Conservation (phyloP, 257 asterid species). For the Rhazya stricta region DNA sequence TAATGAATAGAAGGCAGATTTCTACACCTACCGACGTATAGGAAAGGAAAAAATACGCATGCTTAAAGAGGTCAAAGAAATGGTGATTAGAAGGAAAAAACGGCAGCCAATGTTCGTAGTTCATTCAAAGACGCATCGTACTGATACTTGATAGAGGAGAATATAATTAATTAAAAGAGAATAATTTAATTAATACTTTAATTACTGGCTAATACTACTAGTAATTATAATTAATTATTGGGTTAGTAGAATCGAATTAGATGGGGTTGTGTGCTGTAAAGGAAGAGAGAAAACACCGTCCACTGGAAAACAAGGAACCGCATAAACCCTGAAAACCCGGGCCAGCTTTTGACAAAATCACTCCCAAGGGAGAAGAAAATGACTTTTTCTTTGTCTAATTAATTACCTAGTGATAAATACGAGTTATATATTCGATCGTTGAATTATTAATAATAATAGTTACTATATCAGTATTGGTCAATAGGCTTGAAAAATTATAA, state of each 20-base stretch:
- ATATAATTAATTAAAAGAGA: neutral
- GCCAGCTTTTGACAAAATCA: constrained; percentile 24
- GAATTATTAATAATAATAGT: no score
- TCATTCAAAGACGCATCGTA: constrained; percentile 44
- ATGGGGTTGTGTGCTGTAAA: neutral
- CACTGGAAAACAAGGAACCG: constrained; percentile 19
- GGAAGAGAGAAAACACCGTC: constrained; percentile 16
- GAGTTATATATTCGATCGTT: no score
- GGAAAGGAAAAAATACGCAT: constrained; percentile 19
- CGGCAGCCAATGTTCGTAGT: constrained; percentile 10
- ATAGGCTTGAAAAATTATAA: no score
- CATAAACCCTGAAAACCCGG: constrained; percentile 32
- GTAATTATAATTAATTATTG: neutral
- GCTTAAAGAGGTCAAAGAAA: constrained; percentile 21
- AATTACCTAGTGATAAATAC: no score
- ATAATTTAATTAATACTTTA: constrained; percentile 7
- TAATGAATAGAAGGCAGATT: neutral
- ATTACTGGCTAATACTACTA: neutral
- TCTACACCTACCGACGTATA: constrained; percentile 27
- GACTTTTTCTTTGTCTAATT: neutral
- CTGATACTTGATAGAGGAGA: neutral
- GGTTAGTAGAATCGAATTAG: neutral
- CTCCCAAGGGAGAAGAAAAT: neutral
- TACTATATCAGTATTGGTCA: no score
- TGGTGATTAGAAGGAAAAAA: neutral